Percentiles rank a stretch among this genome's conserved stretches.
phyloP scores from a whole-genome alignment of 805 yeast genomes.

The Debaryomyces tyrocola region DNA sequence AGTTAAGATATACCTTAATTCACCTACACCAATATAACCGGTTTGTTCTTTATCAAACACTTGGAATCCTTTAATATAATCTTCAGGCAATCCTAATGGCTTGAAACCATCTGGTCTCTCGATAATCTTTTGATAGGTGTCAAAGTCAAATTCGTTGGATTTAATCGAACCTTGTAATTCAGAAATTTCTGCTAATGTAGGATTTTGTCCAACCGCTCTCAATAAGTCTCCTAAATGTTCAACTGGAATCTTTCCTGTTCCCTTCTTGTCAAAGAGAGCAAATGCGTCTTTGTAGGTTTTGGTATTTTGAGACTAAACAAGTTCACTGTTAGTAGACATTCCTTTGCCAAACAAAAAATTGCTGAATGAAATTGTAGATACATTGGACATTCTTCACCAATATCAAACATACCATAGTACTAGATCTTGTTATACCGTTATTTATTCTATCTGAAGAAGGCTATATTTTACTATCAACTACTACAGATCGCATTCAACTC shows the following conservation, averaged over 20 bases:
- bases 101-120: constrained; percentile 88
- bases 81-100: constrained; percentile 84
- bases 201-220: constrained; percentile 98
- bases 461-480: not conserved
- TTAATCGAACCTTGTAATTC: constrained; percentile 44
- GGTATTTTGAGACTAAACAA: constrained; percentile 39
- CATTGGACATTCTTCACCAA: not conserved
- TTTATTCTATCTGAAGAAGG: not conserved
- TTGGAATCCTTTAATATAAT: constrained; percentile 89
- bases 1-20: constrained; percentile 89
- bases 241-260: constrained; percentile 84
- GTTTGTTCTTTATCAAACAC: constrained; percentile 95
- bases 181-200: constrained; percentile 85
- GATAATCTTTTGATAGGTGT: constrained; percentile 71
- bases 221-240: constrained; percentile 88
- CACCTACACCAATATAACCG: constrained; percentile 97
- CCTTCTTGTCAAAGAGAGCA: constrained; percentile 94
- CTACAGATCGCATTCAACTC: not conserved
- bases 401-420: not conserved
- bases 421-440: not conserved
- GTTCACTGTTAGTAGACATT: not conserved
- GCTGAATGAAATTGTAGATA: not conserved
- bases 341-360: not conserved
- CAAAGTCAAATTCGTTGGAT: constrained; percentile 65
- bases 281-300: constrained; percentile 83